A percentile compares a stretch with the other conserved stretches of the same genome.
phyloP scores from a whole-genome alignment of 805 yeast species.

The Saccharomycopsis selenospora region DNA sequence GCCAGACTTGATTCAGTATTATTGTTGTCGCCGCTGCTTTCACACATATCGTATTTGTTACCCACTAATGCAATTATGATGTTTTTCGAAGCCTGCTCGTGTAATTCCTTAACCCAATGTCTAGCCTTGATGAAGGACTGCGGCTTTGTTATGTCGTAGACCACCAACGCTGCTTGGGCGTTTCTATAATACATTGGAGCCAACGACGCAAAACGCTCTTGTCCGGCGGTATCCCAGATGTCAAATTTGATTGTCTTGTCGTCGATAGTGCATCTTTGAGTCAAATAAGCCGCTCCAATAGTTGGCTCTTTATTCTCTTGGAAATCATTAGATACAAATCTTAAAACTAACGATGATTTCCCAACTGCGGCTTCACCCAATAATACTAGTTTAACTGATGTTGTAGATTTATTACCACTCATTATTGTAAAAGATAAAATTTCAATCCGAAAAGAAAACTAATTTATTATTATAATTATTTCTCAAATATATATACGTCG shows the following conservation, averaged over 20 bases:
- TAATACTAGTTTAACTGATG: conserved; percentile 81
- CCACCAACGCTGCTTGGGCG: conserved; percentile 95
- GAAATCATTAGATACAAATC: conserved; percentile 92
- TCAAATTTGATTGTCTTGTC: conserved; percentile 84
- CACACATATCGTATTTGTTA: conserved; percentile 78
- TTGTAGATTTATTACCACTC: conserved; percentile 39
- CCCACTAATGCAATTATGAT: conserved; percentile 92
- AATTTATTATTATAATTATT: no score
- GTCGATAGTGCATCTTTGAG: conserved; percentile 87
- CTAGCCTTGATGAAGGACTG: conserved; percentile 93
- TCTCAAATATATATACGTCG: no score
- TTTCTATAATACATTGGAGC: conserved; percentile 98
- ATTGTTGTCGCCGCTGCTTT: conserved; percentile 28
- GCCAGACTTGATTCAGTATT: conserved; percentile 24
- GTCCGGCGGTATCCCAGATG: conserved; percentile 98
- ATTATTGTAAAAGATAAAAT: conserved; percentile 1
- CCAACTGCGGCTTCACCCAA: conserved; percentile 99
- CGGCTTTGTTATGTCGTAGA: conserved; percentile 91
- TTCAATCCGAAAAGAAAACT: background rate
- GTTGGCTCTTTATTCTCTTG: conserved; percentile 98
- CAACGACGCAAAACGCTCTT: conserved; percentile 89
- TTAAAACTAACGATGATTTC: conserved; percentile 81
- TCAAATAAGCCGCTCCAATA: conserved; percentile 94
- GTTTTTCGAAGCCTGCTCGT: conserved; percentile 89
- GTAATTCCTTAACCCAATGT: conserved; percentile 95